Evolutionary conservation across 352 stramenopile species (phyloP).

Genomic region (Peronospora tabacina): DNA sequence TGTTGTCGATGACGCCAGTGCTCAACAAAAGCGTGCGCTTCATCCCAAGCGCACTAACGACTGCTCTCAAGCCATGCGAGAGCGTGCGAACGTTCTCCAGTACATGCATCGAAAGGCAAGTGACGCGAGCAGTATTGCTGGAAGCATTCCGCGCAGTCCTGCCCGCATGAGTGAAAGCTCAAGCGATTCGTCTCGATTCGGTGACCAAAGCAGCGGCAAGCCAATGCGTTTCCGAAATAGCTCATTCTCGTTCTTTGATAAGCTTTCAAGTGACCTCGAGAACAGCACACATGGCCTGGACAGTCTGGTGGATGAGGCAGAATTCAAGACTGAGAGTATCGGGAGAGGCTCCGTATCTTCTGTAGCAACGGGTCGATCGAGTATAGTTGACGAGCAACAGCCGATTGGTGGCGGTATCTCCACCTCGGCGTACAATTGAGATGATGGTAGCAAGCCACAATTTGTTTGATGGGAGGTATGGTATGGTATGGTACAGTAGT

Average conservation of each 20-base stretch:
- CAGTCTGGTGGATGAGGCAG: conserved; percentile 32
- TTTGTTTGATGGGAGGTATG: too few relatives aligned
- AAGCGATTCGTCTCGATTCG: conserved; percentile 53
- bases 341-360: conserved; percentile 24
- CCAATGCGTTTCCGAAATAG: conserved; percentile 47
- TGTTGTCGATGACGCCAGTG: conserved; percentile 3
- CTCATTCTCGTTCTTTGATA: conserved; percentile 86
- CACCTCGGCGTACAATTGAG: conserved; percentile 23
- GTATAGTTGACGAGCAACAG: conserved; percentile 26
- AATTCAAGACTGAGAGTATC: conserved; percentile 25
- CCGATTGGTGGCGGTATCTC: conserved; percentile 18
- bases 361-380: conserved; percentile 18
- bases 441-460: conserved; percentile 14
- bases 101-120: conserved; percentile 83
- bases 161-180: conserved; percentile 57
- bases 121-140: conserved; percentile 66
- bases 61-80: conserved; percentile 63
- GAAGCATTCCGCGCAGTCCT: conserved; percentile 52
- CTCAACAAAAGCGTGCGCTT: conserved; percentile 21
- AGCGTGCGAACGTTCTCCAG: conserved; percentile 77
- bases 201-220: conserved; percentile 42
- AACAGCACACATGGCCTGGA: conserved; percentile 47
- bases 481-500: too few relatives aligned
- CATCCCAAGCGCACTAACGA: conserved; percentile 29
- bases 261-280: conserved; percentile 69